Evolutionary conservation across 1,139 yeast genomes (phyloP).

Genomic region (Blastobotrys apis): DNA sequence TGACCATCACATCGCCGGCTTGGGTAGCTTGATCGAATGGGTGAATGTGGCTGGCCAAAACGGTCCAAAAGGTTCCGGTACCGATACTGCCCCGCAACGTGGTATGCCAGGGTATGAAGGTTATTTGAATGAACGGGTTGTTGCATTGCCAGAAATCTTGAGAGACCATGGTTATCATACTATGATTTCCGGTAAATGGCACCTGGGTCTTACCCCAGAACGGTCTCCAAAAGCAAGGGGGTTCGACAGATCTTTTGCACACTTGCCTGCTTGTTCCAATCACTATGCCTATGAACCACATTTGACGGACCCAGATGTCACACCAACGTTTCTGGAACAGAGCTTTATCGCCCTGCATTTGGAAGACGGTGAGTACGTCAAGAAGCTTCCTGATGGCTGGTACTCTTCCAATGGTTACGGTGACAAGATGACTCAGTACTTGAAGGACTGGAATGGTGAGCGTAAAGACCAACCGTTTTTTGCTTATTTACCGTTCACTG

Average conservation of each 20-base stretch:
- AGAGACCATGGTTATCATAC: constrained; percentile 49
- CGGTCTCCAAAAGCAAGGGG: constrained; percentile 52
- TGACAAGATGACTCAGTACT: constrained; percentile 40
- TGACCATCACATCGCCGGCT: constrained; percentile 57
- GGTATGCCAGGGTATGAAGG: constrained; percentile 58
- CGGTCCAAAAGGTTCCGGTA: too few relatives aligned
- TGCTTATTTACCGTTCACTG: constrained; percentile 51
- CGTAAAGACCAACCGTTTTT: constrained; percentile 43
- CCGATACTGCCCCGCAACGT: constrained; percentile 17
- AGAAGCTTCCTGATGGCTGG: constrained; percentile 43
- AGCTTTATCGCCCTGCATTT: constrained; percentile 30
- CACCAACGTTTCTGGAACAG: constrained; percentile 2
- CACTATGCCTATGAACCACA: constrained; percentile 48
- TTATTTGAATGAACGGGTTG: constrained; percentile 48
- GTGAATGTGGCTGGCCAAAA: too few relatives aligned
- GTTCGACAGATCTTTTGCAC: constrained; percentile 47
- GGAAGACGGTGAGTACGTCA: constrained; percentile 37
- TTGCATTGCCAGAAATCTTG: constrained; percentile 50
- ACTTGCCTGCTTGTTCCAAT: constrained; percentile 57
- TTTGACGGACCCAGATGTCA: constrained; percentile 4
- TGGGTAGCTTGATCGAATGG: constrained; percentile 55
- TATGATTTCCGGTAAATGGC: constrained; percentile 56
- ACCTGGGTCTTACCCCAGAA: constrained; percentile 46
- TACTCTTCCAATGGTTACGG: constrained; percentile 47
- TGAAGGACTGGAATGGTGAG: constrained; percentile 26